phyloP scores from a whole-genome alignment of 2,329 filamentous ascomycete species.

The Parastagonospora nodorum region DNA sequence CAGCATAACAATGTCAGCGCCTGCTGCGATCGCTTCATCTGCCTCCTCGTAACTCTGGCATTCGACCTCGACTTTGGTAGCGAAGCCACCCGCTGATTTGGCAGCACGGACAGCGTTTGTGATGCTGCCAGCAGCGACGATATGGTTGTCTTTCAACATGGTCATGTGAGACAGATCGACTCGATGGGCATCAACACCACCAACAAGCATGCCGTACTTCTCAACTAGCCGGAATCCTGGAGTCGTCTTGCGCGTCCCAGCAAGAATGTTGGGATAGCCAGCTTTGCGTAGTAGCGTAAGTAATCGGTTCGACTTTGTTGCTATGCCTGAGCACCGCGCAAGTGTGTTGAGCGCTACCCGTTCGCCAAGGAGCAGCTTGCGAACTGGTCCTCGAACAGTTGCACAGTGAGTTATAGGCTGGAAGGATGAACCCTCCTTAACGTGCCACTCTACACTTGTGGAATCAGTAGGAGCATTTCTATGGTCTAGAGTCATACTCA shows the following conservation, averaged over 20 bases:
- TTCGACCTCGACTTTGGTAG: constrained; percentile 94
- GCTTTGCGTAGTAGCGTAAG: constrained; percentile 59
- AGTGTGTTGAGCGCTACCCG: constrained; percentile 90
- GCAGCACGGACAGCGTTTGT: constrained; percentile 83
- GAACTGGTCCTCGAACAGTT: constrained; percentile 82
- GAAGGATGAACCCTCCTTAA: constrained; percentile 74
- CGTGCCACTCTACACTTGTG: constrained; percentile 79
- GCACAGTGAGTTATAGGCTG: constrained; percentile 67
- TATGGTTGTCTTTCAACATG: constrained; percentile 99
- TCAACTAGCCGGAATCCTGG: constrained; percentile 94
- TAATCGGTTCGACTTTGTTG: constrained; percentile 64
- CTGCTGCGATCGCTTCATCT: constrained; percentile 86
- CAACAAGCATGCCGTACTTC: constrained; percentile 97
- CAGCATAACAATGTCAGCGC: constrained; percentile 95
- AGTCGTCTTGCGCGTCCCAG: constrained; percentile 95
- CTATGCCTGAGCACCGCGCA: constrained; percentile 88
- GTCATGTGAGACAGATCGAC: constrained; percentile 91
- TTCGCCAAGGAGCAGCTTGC: constrained; percentile 87
- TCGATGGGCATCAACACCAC: constrained; percentile 87
- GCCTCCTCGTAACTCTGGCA: constrained; percentile 87
- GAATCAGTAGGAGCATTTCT: background rate
- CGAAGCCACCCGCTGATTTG: constrained; percentile 82
- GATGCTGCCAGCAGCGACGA: constrained; percentile 87
- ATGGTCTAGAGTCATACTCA: constrained; percentile 43
- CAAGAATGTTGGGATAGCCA: constrained; percentile 83